Evolutionary conservation across 2,329 filamentous ascomycete genomes (phyloP).

Genomic region (Thelonectria olida): DNA sequence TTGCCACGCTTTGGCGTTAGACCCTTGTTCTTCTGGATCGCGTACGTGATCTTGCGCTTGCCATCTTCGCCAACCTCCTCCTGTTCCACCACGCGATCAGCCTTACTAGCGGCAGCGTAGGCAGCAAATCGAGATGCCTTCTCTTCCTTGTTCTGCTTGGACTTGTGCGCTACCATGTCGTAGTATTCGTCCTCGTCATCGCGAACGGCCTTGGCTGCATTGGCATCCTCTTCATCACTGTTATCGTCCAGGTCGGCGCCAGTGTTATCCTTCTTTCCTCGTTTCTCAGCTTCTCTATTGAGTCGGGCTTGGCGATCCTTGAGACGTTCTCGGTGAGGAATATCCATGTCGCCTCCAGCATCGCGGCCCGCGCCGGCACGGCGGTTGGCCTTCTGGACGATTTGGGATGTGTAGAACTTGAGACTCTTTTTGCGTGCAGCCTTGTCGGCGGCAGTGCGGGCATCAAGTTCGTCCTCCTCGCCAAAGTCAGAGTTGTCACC

Average conservation of each 20-base stretch:
- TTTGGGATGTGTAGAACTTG: conserved; percentile 97
- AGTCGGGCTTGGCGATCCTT: conserved; percentile 86
- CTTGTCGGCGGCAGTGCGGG: conserved; percentile 85
- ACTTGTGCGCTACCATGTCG: conserved; percentile 79
- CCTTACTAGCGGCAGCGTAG: conserved; percentile 68
- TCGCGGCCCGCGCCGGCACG: conserved; percentile 77
- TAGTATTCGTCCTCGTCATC: conserved; percentile 83
- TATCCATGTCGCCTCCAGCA: conserved; percentile 81
- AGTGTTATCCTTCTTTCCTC: conserved; percentile 73
- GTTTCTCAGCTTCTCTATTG: conserved; percentile 86
- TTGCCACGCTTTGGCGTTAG: conserved; percentile 90
- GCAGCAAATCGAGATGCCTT: conserved; percentile 68
- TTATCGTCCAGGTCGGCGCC: conserved; percentile 76
- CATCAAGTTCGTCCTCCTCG: conserved; percentile 83
- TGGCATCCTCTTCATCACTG: conserved; percentile 73
- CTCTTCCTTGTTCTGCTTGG: conserved; percentile 78
- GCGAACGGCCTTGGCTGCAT: conserved; percentile 59
- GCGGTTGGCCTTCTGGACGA: conserved; percentile 92
- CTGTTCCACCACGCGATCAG: conserved; percentile 69
- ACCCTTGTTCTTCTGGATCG: conserved; percentile 98
- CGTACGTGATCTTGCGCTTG: conserved; percentile 91
- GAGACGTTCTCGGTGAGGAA: conserved; percentile 89
- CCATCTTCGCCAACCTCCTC: conserved; percentile 82
- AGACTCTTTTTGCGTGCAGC: conserved; percentile 89
- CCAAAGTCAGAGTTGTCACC: conserved; percentile 89